Conservation (phyloP, 305 asterid species). For the Fraxinus velutina region DNA sequence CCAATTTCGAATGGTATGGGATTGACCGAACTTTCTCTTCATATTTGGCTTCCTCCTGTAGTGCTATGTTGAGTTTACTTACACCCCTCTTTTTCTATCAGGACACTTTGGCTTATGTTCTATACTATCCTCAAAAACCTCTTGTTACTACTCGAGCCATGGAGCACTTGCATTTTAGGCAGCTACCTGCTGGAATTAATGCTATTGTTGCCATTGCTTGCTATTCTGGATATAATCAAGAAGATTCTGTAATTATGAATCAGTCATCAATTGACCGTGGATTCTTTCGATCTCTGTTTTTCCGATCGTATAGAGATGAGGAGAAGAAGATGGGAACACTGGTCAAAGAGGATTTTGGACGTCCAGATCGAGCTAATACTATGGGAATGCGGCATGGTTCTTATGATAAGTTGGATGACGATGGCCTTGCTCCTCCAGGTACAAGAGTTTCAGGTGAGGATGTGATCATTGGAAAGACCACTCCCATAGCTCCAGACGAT, state of each 20-base stretch:
- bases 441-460: slow-evolving; percentile 97
- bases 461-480: slow-evolving; percentile 96
- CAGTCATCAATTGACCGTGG: slow-evolving; percentile 99
- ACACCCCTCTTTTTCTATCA: slow-evolving; percentile 24
- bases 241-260: slow-evolving; percentile 97
- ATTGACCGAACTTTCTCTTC: slow-evolving; percentile 13
- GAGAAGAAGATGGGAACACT: slow-evolving; percentile 99
- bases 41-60: slow-evolving; percentile 4
- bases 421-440: slow-evolving; percentile 98
- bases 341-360: slow-evolving; percentile 95
- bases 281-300: slow-evolving; percentile 84
- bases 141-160: slow-evolving; percentile 96
- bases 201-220: slow-evolving; percentile 96
- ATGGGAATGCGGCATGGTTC: slow-evolving; percentile 99
- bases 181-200: slow-evolving; percentile 94
- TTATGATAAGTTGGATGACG: slow-evolving; percentile 91
- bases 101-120: slow-evolving; percentile 98
- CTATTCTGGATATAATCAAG: slow-evolving; percentile 96
- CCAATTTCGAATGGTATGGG: slow-evolving; percentile 86
- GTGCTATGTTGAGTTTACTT: not conserved
- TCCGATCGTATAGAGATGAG: slow-evolving; percentile 93
- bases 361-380: slow-evolving; percentile 80
- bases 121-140: slow-evolving; percentile 96
- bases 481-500: slow-evolving; percentile 82
- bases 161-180: slow-evolving; percentile 99